Percentiles rank a stretch among this genome's conserved stretches.
Evolutionary conservation across 2,329 filamentous ascomycete species (phyloP).

Genomic region (Penicillium crustosum): DNA sequence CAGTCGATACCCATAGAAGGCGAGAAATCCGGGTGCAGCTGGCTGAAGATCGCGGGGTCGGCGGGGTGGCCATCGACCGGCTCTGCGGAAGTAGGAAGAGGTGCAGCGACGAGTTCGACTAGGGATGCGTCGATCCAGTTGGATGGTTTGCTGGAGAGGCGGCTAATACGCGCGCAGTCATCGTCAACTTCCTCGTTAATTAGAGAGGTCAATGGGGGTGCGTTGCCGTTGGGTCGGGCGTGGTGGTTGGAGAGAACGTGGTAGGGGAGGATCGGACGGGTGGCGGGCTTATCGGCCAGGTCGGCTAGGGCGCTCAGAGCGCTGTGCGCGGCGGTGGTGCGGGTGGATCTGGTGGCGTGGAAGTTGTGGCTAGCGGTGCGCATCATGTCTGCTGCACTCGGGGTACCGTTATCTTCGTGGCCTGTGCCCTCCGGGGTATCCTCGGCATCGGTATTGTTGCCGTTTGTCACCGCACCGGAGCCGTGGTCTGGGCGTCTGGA

Average conservation of each 20-base stretch:
- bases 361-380: conserved; percentile 59
- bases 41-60: conserved; percentile 38
- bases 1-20: conserved; percentile 45
- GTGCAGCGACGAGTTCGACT: conserved; percentile 42
- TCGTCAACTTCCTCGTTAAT: conserved; percentile 51
- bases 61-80: conserved; percentile 30
- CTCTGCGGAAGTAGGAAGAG: conserved; percentile 27
- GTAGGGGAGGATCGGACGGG: conserved; percentile 48
- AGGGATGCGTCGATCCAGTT: conserved; percentile 46
- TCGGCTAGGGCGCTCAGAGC: conserved; percentile 57
- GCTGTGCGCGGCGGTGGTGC: conserved; percentile 51
- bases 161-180: conserved; percentile 44
- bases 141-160: conserved; percentile 38
- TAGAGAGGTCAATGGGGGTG: conserved; percentile 44
- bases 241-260: conserved; percentile 49
- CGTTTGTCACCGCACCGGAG: conserved; percentile 38
- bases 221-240: conserved; percentile 44
- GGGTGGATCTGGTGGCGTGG: conserved; percentile 56
- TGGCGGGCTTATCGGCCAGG: conserved; percentile 52
- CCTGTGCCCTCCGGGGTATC: conserved; percentile 40
- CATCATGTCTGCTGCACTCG: conserved; percentile 56
- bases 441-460: conserved; percentile 45
- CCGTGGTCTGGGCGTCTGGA: conserved; percentile 49
- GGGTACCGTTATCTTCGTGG: conserved; percentile 44
- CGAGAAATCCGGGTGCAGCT: conserved; percentile 48